These are phyloP conservation scores for Kockiozyma suomiensis DNA, from an alignment of 805 yeast species.

Conservation along the genomic window DNA sequence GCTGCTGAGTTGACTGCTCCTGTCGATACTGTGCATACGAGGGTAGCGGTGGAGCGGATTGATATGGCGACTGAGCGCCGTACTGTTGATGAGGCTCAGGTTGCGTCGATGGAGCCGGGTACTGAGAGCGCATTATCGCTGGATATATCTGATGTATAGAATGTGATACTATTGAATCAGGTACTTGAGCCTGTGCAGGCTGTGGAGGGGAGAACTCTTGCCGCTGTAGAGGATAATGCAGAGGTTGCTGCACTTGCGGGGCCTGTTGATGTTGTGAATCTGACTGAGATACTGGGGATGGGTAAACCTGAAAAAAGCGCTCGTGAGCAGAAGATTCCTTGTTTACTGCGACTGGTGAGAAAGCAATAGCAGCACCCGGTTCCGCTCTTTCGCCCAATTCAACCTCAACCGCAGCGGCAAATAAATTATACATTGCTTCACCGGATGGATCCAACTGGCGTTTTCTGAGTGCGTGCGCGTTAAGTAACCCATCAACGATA, in stretches of 20 bases:
- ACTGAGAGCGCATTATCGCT: neutral
- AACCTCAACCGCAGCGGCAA: conserved; percentile 7
- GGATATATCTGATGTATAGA: neutral
- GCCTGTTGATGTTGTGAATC: neutral
- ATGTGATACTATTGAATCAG: neutral
- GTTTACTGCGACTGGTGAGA: neutral
- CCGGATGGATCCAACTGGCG: conserved; percentile 1
- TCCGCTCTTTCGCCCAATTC: neutral
- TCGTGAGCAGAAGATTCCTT: neutral
- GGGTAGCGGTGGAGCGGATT: neutral
- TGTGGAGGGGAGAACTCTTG: neutral
- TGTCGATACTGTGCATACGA: neutral
- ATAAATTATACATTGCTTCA: conserved; percentile 1
- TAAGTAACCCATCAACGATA: conserved; percentile 6
- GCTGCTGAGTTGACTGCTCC: neutral
- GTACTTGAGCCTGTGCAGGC: neutral
- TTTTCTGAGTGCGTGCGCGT: neutral
- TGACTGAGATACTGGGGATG: neutral
- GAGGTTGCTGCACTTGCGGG: neutral
- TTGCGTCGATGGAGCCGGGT: neutral
- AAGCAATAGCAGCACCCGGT: neutral
- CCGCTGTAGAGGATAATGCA: neutral
- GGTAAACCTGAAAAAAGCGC: neutral
- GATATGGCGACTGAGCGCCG: neutral
- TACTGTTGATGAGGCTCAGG: neutral